A percentile compares a stretch with the other conserved stretches of the same genome.
Conservation (phyloP, 2,329 filamentous ascomycete genomes). For the Arthroderma uncinatum region DNA sequence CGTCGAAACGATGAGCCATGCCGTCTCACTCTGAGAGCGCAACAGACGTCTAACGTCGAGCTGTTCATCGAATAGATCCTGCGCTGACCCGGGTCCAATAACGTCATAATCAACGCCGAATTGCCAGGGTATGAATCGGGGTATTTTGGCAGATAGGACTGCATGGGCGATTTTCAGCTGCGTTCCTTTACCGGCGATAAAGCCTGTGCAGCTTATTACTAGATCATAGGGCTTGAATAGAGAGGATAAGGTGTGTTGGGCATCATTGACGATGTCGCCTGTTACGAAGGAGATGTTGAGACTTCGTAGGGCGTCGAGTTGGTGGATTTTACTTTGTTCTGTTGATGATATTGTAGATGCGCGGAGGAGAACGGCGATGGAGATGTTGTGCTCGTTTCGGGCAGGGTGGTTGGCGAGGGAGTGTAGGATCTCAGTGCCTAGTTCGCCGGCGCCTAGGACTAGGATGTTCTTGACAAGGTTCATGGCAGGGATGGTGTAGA, state of each 20-base stretch:
- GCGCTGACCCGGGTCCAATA: slow-evolving; percentile 48
- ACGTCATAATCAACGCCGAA: slow-evolving; percentile 62
- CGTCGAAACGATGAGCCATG: slow-evolving; percentile 57
- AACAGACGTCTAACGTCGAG: slow-evolving; percentile 46
- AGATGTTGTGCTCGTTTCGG: slow-evolving; percentile 19
- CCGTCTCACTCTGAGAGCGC: slow-evolving; percentile 36
- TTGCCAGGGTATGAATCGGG: slow-evolving; percentile 58
- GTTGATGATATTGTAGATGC: slow-evolving; percentile 27
- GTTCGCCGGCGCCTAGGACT: slow-evolving; percentile 9
- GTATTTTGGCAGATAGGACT: slow-evolving; percentile 40
- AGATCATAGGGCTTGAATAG: slow-evolving; percentile 31
- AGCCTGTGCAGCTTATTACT: slow-evolving; percentile 52
- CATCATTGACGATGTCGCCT: slow-evolving; percentile 35
- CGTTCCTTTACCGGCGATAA: slow-evolving; percentile 44
- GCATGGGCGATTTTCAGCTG: slow-evolving; percentile 49
- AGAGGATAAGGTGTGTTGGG: slow-evolving; percentile 28
- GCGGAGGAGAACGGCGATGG: slow-evolving; percentile 47
- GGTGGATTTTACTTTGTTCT: slow-evolving; percentile 29
- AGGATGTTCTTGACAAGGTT: slow-evolving; percentile 6
- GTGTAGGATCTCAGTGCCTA: slow-evolving; percentile 14
- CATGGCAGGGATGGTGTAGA: neutral
- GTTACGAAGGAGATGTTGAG: slow-evolving; percentile 35
- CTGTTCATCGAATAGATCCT: slow-evolving; percentile 59
- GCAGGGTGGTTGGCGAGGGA: slow-evolving; percentile 40
- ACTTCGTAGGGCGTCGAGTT: slow-evolving; percentile 22